Base-by-base conservation (phyloP, 768 basidiomycete species). In the Podaxis rugospora region DNA sequence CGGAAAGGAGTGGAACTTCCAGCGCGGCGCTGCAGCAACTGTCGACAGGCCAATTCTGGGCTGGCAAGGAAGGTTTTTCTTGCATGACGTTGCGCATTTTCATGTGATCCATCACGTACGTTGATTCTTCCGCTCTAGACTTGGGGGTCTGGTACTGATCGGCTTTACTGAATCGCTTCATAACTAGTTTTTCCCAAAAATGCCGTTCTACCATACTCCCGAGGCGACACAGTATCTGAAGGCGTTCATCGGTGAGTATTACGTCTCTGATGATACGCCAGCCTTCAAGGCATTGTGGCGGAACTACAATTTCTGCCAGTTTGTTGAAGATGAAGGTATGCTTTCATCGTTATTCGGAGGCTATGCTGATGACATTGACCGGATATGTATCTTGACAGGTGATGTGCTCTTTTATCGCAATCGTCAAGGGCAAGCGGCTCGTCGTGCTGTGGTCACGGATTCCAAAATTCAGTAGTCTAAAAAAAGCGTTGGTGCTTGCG, bases 51-150 rank as follows among this genome's bases (percentile, higher is more conserved):
- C 77, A 61, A 79, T 86, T 69, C 73, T 87, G 13, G 85, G 85
- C 10, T 85, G 83, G 83, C 81, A 83, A 68, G 86, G 86, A 2
- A 77, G 82, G 21, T 86, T 86, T 75, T 86, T 86, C 76, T 72
- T 87, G n/a, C 85, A 86, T 65, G 82, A 84, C 65, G 83, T 87
- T 14, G 82, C 83, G 2, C 85, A 86, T 66, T 85, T 75, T 66
- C 86, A 88, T 68, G 84, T 86, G 60, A 73, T 85, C 46, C 85
- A 87, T 66, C 85, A 87, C 66, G 81, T 80, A 67, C 57, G 78
- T 71, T 18, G 18, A n/a, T 28, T 52, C 39, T 57, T 59, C 32
- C 42, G 9, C 9, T 56, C 32, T 27, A 50, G n/a, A 0, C 7
- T 53, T 32, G 7, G n/a, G 32, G 28, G 47, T 23, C n/a, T 44